Evolutionary conservation across 257 asterid species (phyloP).

Genomic region (Gentiana dahurica): DNA sequence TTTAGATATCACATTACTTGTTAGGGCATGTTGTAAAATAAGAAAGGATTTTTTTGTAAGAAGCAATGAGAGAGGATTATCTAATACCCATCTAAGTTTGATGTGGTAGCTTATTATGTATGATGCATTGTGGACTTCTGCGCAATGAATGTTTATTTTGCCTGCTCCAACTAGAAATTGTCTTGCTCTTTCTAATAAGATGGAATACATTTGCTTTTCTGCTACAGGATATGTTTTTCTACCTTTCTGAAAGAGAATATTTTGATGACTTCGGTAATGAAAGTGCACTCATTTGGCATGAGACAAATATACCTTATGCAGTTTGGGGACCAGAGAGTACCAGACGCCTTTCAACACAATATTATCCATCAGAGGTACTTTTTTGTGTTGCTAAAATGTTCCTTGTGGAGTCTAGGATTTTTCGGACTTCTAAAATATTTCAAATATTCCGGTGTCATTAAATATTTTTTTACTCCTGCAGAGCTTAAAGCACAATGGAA

Average conservation of each 20-base stretch:
- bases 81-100: too few species aligned
- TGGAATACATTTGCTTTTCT: neutral
- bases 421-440: neutral
- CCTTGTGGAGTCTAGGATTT: neutral
- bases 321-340: constrained; percentile 81
- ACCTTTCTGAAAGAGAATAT: constrained; percentile 65
- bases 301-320: constrained; percentile 91
- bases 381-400: neutral
- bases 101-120: too few species aligned
- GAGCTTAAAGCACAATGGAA: constrained; percentile 85
- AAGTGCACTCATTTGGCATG: constrained; percentile 85
- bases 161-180: too few species aligned
- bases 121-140: too few species aligned
- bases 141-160: too few species aligned
- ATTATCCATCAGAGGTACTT: constrained; percentile 74
- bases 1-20: too few species aligned
- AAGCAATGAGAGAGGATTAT: too few species aligned
- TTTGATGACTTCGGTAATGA: constrained; percentile 77
- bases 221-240: constrained; percentile 89
- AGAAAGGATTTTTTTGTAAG: too few species aligned
- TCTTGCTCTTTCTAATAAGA: too few species aligned
- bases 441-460: neutral
- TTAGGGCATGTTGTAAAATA: too few species aligned
- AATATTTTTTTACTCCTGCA: constrained; percentile 19
- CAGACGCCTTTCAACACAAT: constrained; percentile 60